Evolutionary conservation across 2,329 filamentous ascomycete genomes (phyloP).

Genomic region (Pleomassaria siparia): DNA sequence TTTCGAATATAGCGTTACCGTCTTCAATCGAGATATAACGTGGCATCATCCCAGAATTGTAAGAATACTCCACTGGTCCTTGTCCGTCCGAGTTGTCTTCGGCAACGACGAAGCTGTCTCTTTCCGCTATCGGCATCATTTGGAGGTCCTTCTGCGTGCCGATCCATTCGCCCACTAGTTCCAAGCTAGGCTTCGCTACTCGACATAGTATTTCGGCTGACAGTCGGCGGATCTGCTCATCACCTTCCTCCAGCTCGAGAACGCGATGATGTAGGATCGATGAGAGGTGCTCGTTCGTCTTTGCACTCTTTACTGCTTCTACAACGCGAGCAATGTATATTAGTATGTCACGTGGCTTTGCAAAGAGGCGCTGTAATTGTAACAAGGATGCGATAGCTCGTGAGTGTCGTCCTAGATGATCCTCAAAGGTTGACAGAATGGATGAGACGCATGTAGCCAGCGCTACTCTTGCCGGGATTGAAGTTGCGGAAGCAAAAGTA

Average conservation of each 20-base stretch:
- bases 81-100: conserved; percentile 28
- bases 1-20: conserved; percentile 73
- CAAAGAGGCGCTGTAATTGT: conserved; percentile 44
- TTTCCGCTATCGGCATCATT: conserved; percentile 27
- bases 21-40: conserved; percentile 71
- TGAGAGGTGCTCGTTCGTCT: conserved; percentile 41
- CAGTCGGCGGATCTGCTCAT: conserved; percentile 62
- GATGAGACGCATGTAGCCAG: conserved; percentile 44
- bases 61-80: conserved; percentile 56
- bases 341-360: conserved; percentile 56
- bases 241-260: conserved; percentile 61
- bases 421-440: conserved; percentile 46
- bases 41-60: conserved; percentile 68
- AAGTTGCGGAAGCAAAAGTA: conserved; percentile 36
- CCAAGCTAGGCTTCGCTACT: conserved; percentile 67
- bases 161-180: conserved; percentile 72
- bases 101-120: conserved; percentile 31
- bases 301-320: conserved; percentile 46
- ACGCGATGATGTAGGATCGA: conserved; percentile 41
- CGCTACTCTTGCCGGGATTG: conserved; percentile 45
- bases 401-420: conserved; percentile 36
- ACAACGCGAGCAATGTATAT: conserved; percentile 56
- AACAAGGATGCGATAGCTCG: conserved; percentile 38
- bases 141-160: conserved; percentile 57
- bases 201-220: conserved; percentile 67